phyloP scores from a whole-genome alignment of 2,329 filamentous ascomycete species.

The Aspergillus glaucus region DNA sequence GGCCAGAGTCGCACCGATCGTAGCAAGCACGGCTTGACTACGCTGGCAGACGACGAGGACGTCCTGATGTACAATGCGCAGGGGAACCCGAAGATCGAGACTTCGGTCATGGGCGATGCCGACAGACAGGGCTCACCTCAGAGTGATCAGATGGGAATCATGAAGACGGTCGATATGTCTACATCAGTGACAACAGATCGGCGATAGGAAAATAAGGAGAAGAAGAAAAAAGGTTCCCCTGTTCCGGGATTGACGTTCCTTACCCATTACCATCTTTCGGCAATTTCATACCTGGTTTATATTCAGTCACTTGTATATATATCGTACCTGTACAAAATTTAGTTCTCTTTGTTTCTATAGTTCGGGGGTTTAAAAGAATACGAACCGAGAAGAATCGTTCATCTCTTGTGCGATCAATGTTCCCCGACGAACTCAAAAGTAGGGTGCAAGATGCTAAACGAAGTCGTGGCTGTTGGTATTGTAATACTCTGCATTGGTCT shows the following conservation, averaged over 20 bases:
- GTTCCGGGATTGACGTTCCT: background rate
- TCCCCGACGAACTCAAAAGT: no score
- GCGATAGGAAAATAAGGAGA: background rate
- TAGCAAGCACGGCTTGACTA: conserved; percentile 8
- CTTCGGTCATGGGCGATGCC: conserved; percentile 15
- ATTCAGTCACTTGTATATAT: background rate
- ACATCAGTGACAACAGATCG: conserved; percentile 11
- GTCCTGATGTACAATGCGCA: conserved; percentile 21
- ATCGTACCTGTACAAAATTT: no score
- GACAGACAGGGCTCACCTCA: background rate
- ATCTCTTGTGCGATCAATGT: no score
- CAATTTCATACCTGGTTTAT: background rate
- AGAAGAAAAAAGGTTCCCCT: background rate
- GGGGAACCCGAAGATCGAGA: conserved; percentile 22
- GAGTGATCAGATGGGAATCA: conserved; percentile 18
- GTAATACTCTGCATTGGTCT: no score
- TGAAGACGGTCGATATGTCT: conserved; percentile 24
- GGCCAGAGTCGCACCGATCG: conserved; percentile 9
- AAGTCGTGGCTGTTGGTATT: no score
- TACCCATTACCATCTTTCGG: no score
- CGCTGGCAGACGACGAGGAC: conserved; percentile 20
- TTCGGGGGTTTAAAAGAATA: no score
- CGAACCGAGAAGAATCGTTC: no score
- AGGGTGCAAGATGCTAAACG: no score
- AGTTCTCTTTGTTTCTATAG: no score